phyloP scores from a whole-genome alignment of 2,329 filamentous ascomycete genomes.

The Exophiala bonariae region DNA sequence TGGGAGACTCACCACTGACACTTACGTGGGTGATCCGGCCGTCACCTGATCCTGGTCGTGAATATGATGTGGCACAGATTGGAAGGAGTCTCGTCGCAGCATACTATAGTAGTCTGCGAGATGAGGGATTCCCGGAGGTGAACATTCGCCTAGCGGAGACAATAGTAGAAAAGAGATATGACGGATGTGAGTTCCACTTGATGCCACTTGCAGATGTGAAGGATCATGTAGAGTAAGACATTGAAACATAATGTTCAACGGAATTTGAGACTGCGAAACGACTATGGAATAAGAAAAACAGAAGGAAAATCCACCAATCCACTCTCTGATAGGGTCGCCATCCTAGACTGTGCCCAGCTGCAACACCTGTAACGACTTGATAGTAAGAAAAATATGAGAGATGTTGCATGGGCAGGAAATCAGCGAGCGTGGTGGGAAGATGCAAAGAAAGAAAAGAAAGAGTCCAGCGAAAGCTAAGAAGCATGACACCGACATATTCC shows the following conservation, averaged over 20 bases:
- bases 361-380: background rate
- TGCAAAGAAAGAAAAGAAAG: slow-evolving; percentile 4
- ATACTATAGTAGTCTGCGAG: slow-evolving; percentile 26
- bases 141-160: slow-evolving; percentile 24
- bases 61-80: slow-evolving; percentile 14
- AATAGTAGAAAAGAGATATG: slow-evolving; percentile 19
- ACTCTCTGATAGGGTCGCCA: no score
- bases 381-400: background rate
- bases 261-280: background rate
- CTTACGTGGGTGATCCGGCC: slow-evolving; percentile 25
- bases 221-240: slow-evolving; percentile 9
- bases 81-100: slow-evolving; percentile 22
- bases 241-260: background rate
- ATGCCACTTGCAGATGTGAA: slow-evolving; percentile 21
- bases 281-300: background rate
- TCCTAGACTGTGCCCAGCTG: background rate
- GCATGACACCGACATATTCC: slow-evolving; percentile 19
- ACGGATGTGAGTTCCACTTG: slow-evolving; percentile 12
- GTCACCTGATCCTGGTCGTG: slow-evolving; percentile 12
- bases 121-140: slow-evolving; percentile 25
- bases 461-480: slow-evolving; percentile 2
- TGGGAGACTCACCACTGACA: slow-evolving; percentile 20
- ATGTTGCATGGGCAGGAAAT: background rate
- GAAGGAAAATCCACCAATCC: background rate
- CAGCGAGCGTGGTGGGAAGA: background rate